These are phyloP conservation scores for Fusarium kyushuense DNA, from an alignment of 2,329 filamentous ascomycete species.

Conservation along the genomic window DNA sequence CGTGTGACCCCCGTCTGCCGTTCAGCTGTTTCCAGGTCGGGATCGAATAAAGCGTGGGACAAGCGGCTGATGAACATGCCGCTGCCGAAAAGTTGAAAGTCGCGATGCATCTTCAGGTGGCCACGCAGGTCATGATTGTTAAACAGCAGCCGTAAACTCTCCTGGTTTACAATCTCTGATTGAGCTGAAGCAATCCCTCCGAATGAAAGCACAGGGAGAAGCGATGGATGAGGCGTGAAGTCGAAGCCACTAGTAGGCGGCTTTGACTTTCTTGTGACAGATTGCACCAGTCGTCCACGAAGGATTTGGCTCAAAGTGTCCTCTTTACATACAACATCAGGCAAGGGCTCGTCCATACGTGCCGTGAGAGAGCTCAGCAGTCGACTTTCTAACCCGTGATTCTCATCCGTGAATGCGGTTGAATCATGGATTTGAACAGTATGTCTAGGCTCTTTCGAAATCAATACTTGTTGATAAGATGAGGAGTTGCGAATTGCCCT, in stretches of 20 bases:
- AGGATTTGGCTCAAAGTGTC: constrained; percentile 58
- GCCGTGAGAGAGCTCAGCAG: constrained; percentile 44
- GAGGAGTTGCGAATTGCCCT: constrained; percentile 36
- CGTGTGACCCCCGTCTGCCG: constrained; percentile 75
- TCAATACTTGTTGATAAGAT: neutral
- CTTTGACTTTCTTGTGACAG: constrained; percentile 46
- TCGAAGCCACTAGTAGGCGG: constrained; percentile 43
- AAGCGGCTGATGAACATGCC: constrained; percentile 85
- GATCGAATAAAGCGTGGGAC: constrained; percentile 85
- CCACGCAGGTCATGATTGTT: constrained; percentile 75
- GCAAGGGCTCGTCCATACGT: constrained; percentile 49
- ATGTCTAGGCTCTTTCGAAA: neutral
- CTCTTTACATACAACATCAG: constrained; percentile 31
- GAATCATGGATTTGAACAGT: constrained; percentile 15
- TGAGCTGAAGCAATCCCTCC: constrained; percentile 80
- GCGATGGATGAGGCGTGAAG: constrained; percentile 67
- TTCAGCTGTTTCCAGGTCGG: constrained; percentile 83
- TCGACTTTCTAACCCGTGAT: constrained; percentile 27
- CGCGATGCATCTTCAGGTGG: constrained; percentile 80
- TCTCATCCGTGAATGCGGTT: constrained; percentile 62
- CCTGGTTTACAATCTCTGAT: constrained; percentile 79
- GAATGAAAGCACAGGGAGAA: constrained; percentile 78
- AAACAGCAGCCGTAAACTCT: constrained; percentile 82
- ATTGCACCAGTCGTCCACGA: constrained; percentile 54
- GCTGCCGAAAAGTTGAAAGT: constrained; percentile 87